Base-by-base conservation (phyloP, 768 basidiomycete genomes). In the Leccinellum luteum region DNA sequence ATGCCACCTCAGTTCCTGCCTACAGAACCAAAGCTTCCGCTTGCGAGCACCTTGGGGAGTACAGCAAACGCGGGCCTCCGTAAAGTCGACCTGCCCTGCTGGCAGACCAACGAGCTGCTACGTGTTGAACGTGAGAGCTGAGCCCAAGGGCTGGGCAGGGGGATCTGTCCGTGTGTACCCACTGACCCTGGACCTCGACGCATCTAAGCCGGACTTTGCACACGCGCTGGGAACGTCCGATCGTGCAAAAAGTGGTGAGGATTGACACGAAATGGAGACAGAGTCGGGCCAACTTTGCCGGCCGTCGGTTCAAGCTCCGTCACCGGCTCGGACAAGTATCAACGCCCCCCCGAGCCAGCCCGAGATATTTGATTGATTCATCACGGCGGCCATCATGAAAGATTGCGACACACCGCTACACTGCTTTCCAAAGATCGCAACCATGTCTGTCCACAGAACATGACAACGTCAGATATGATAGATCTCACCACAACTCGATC, bases 1-100 rank as follows among this genome's bases (percentile, higher is more conserved):
- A 25, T 23, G 43, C 30, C 43, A 52, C 34, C 61, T 64, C 61
- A 54, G 56, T 64, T 53, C 56, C 57, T 14, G 43, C 34, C 43
- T 15, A 13, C 23, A 41, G 44, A 54, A 43, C 41, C 35, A 6
- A 41, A n/a, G 38, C 9, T n/a, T 32, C 19, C 15, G 8, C 41
- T 15, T 48, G 27, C 17, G 27, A 21, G 5, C 21, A 45, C n/a
- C 41, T 43, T 21, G 19, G 41, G n/a, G 41, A 41, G 1, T 41
- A 41, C n/a, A 21, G 41, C 19, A 19, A n/a, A n/a, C 1, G 38
- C 8, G 21, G 47, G 1, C 17, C 27, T 25, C 25, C 17, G 27
- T 17, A n/a, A 27, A 48, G 47, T 28, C 25, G 27, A n/a, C 27
- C 13, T 19, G 30, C 38, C n/a, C n/a, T 43, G 52, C 25, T 41